These are phyloP conservation scores for Thielaviopsis populi DNA, from an alignment of 2,329 filamentous ascomycete species.

Conservation along the genomic window DNA sequence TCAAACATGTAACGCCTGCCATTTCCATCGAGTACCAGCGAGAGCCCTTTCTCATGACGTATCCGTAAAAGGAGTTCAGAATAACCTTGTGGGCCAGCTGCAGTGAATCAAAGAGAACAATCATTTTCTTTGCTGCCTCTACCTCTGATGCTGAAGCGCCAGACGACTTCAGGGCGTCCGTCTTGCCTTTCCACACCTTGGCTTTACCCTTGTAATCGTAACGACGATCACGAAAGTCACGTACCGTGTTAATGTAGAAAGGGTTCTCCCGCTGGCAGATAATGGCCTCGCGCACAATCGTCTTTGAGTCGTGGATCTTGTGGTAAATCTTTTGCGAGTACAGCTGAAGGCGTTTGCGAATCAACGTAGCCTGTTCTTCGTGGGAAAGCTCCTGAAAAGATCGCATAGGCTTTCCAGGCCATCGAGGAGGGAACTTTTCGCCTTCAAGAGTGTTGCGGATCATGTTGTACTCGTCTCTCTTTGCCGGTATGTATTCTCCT, in stretches of 20 bases:
- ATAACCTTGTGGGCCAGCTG: conserved; percentile 98
- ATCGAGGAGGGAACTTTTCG: conserved; percentile 75
- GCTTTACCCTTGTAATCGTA: conserved; percentile 98
- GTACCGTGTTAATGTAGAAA: conserved; percentile 94
- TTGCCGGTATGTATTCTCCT: conserved; percentile 91
- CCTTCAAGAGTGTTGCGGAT: conserved; percentile 83
- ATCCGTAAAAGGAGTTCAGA: conserved; percentile 96
- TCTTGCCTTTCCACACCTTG: conserved; percentile 97
- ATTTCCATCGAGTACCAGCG: conserved; percentile 99
- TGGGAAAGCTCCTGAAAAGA: conserved; percentile 65
- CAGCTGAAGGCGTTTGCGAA: conserved; percentile 76
- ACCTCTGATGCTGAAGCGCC: conserved; percentile 64
- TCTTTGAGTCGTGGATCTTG: conserved; percentile 92
- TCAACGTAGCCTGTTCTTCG: conserved; percentile 67
- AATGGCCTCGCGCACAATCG: conserved; percentile 85
- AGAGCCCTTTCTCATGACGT: conserved; percentile 98
- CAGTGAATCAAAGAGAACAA: conserved; percentile 84
- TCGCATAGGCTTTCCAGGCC: conserved; percentile 51
- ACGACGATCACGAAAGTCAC: conserved; percentile 86
- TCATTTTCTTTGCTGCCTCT: conserved; percentile 97
- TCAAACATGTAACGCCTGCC: conserved; percentile 95
- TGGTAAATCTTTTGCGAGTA: conserved; percentile 99
- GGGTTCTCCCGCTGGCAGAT: conserved; percentile 97
- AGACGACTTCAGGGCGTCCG: conserved; percentile 66
- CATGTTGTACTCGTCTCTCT: conserved; percentile 99